A percentile compares a stretch with the other conserved stretches of the same genome.
Conservation (phyloP, 225 moss, liverwort and hornwort species). For the Polytrichum formosum region DNA sequence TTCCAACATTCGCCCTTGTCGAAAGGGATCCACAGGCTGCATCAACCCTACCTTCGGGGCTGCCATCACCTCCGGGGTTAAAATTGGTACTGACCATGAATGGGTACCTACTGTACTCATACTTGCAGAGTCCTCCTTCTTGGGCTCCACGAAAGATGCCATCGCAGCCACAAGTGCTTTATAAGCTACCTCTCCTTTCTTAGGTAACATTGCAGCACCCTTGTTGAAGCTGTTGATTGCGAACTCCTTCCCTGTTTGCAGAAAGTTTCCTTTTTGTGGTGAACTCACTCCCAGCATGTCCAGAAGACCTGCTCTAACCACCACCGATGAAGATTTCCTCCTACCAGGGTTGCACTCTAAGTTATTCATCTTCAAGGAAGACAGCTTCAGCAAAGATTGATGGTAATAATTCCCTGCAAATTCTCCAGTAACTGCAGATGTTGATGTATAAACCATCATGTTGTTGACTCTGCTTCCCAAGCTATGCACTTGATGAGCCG, state of each 20-base stretch:
- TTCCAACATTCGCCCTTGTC: conserved; percentile 4
- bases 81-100: too few relatives aligned
- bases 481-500: too few relatives aligned
- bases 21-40: conserved; percentile 2
- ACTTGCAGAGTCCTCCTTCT: background rate
- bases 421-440: too few relatives aligned
- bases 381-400: too few relatives aligned
- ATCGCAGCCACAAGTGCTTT: background rate
- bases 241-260: background rate
- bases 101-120: too few relatives aligned
- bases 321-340: background rate
- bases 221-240: conserved; percentile 1
- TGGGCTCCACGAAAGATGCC: background rate
- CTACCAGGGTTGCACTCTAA: too few relatives aligned
- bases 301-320: background rate
- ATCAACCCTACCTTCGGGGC: background rate
- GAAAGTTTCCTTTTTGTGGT: background rate
- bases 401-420: too few relatives aligned
- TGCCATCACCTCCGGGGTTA: too few relatives aligned
- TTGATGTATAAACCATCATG: too few relatives aligned
- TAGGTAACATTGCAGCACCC: background rate
- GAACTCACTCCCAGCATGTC: conserved; percentile 1
- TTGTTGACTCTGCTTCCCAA: too few relatives aligned
- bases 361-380: too few relatives aligned
- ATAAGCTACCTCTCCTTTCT: background rate